phyloP scores from a whole-genome alignment of 352 stramenopile species.

The Phytophthora rubi region DNA sequence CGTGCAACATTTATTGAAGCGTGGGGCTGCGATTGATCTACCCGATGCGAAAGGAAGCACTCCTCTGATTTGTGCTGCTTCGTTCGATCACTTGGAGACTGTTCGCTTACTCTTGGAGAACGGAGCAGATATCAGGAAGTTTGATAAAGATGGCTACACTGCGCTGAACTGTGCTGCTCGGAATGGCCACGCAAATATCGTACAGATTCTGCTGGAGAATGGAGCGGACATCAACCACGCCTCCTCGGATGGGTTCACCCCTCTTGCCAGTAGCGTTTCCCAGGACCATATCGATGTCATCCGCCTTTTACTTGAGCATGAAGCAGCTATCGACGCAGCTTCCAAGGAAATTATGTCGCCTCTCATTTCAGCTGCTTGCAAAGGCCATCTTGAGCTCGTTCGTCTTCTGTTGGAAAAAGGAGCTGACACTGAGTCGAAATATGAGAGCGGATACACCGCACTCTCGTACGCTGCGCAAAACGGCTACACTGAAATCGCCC shows the following conservation, averaged over 20 bases:
- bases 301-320: background rate
- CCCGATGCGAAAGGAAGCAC: background rate
- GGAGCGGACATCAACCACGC: background rate
- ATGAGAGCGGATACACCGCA: background rate
- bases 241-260: background rate
- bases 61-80: background rate
- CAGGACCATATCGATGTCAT: background rate
- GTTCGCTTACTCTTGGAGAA: background rate
- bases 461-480: background rate
- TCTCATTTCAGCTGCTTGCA: background rate
- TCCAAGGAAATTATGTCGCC: background rate
- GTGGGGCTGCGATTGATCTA: background rate
- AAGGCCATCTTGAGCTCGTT: background rate
- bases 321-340: background rate
- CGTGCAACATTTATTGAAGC: background rate
- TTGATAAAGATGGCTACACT: background rate
- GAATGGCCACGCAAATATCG: background rate
- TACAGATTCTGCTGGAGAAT: background rate
- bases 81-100: background rate
- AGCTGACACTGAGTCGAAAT: background rate
- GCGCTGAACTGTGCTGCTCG: background rate
- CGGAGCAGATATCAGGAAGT: background rate
- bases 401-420: background rate
- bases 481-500: background rate
- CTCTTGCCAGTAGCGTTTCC: conserved; percentile 3